These are phyloP conservation scores for Bolboschoenus planiculmis DNA, from an alignment of 176 grass and related monocot species.

Conservation along the genomic window DNA sequence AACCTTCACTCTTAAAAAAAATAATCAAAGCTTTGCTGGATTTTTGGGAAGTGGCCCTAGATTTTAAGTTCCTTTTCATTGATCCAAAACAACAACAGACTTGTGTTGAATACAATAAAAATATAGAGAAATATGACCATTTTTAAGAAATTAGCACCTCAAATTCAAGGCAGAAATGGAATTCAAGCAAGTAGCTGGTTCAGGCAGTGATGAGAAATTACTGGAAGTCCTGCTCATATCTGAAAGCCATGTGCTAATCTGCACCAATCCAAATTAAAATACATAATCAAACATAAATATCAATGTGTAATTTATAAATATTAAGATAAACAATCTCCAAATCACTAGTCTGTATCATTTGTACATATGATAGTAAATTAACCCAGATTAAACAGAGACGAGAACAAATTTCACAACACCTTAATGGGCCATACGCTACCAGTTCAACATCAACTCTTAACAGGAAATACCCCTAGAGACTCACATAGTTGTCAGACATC, in stretches of 20 bases:
- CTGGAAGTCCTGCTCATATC: conserved; percentile 12
- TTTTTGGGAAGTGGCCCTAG: background rate
- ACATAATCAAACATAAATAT: background rate
- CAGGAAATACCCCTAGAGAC: background rate
- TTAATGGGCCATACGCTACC: background rate
- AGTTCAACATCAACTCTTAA: background rate
- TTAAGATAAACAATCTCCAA: background rate
- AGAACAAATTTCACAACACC: background rate
- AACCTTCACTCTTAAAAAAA: background rate
- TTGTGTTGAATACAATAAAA: background rate
- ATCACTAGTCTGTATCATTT: background rate
- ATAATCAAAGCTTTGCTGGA: background rate
- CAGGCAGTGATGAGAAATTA: conserved; percentile 24
- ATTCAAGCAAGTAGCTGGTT: conserved; percentile 21
- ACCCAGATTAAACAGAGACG: conserved; percentile 3
- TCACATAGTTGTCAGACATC: conserved; percentile 43
- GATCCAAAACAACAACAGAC: background rate
- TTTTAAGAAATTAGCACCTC: conserved; percentile 21
- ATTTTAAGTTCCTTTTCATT: background rate
- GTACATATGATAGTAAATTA: background rate
- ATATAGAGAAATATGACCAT: background rate
- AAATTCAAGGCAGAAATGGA: conserved; percentile 30
- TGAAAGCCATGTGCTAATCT: conserved; percentile 43
- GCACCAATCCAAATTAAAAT: background rate
- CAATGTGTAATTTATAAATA: background rate